phyloP scores from a whole-genome alignment of 805 yeast genomes.

The Alloascoidea hylecoeti region DNA sequence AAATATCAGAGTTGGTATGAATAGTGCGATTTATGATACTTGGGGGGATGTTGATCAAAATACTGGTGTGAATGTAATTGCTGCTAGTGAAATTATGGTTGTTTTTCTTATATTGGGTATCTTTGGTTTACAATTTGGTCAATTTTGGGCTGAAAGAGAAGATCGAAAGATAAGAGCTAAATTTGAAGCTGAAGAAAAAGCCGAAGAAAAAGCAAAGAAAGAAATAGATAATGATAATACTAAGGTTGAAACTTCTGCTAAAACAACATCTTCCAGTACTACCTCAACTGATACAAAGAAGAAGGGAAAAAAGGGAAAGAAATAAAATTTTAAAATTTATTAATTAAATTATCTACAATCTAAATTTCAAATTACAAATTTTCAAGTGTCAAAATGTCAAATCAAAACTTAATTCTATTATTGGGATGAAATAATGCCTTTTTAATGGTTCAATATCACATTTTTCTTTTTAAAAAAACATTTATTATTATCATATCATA shows the following conservation, averaged over 20 bases:
- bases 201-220: constrained; percentile 7
- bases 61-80: constrained; percentile 84
- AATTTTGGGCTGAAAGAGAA: constrained; percentile 74
- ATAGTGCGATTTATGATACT: constrained; percentile 49
- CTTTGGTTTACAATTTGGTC: constrained; percentile 74
- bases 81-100: constrained; percentile 74
- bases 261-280: neutral
- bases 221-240: constrained; percentile 7
- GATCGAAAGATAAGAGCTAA: constrained; percentile 8
- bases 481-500: no score
- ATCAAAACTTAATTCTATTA: no score
- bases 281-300: constrained; percentile 3
- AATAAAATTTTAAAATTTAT: no score
- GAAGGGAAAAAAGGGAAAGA: constrained; percentile 1
- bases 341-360: no score
- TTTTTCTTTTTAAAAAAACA: no score
- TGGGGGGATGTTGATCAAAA: constrained; percentile 91
- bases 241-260: constrained; percentile 1
- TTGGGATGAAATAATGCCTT: no score
- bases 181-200: constrained; percentile 9
- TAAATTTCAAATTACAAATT: no score
- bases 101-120: constrained; percentile 64
- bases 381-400: no score
- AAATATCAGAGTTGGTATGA: constrained; percentile 70
- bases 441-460: no score